phyloP scores from a whole-genome alignment of 768 basidiomycete species.

The Boletus barrowsii region DNA sequence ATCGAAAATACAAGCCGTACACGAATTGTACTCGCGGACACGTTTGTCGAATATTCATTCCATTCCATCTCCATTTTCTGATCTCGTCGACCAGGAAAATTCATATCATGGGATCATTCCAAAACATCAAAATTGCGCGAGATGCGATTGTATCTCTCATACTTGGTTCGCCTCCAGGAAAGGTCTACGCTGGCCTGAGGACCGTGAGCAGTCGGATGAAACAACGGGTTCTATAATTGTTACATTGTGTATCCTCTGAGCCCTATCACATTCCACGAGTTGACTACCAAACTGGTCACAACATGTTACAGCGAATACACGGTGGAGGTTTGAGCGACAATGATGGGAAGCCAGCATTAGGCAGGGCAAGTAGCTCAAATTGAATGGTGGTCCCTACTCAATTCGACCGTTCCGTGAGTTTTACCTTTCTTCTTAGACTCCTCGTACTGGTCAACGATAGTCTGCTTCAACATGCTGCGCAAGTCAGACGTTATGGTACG shows the following conservation, averaged over 20 bases:
- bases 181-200: slow-evolving; percentile 86
- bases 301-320: neutral
- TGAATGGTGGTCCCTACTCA: slow-evolving; percentile 5
- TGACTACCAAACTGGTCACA: neutral
- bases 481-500: neutral
- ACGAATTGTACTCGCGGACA: slow-evolving; percentile 97
- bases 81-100: slow-evolving; percentile 67
- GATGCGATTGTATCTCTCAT: slow-evolving; percentile 96
- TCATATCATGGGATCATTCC: slow-evolving; percentile 97
- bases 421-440: slow-evolving; percentile 31
- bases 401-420: slow-evolving; percentile 11
- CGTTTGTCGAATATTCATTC: slow-evolving; percentile 50
- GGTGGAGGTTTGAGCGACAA: neutral
- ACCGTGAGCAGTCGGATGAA: slow-evolving; percentile 92
- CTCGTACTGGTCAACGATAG: slow-evolving; percentile 51
- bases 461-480: slow-evolving; percentile 47
- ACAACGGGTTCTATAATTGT: slow-evolving; percentile 73
- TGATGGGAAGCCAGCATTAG: neutral
- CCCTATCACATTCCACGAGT: slow-evolving; percentile 7
- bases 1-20: slow-evolving; percentile 97
- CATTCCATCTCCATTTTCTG: neutral
- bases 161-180: slow-evolving; percentile 92
- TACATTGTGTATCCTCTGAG: slow-evolving; percentile 9
- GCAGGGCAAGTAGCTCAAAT: neutral
- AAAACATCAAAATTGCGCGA: slow-evolving; percentile 96